A percentile compares a stretch with the other conserved stretches of the same genome.
These are phyloP conservation scores for Suillus brevipes DNA, from an alignment of 768 basidiomycete species.

Conservation along the genomic window DNA sequence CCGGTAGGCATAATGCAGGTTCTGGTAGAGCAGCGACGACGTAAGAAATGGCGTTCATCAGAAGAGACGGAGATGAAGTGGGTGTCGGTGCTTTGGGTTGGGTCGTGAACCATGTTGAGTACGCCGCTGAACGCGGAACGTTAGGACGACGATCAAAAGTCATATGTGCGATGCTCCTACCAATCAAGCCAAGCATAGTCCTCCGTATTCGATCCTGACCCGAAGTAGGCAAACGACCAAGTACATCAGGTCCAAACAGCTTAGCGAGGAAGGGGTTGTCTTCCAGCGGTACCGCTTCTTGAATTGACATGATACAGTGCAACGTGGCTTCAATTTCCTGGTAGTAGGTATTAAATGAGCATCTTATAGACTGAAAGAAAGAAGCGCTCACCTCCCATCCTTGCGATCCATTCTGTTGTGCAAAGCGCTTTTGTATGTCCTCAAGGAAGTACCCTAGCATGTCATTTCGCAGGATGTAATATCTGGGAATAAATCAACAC, in stretches of 20 bases:
- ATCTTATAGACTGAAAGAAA: background rate
- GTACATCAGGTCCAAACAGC: conserved; percentile 72
- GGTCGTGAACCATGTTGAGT: conserved; percentile 79
- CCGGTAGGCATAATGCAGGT: conserved; percentile 60
- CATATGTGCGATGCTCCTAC: conserved; percentile 41
- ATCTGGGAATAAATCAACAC: conserved; percentile 44
- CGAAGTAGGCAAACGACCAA: conserved; percentile 64
- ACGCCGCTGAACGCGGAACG: conserved; percentile 49
- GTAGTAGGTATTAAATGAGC: background rate
- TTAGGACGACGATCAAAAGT: conserved; percentile 1
- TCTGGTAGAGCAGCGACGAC: conserved; percentile 73
- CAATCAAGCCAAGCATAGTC: conserved; percentile 74
- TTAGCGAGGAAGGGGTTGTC: conserved; percentile 54
- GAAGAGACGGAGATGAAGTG: conserved; percentile 40
- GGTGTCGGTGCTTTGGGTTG: conserved; percentile 35
- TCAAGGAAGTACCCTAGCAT: conserved; percentile 74
- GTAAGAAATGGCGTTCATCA: conserved; percentile 67
- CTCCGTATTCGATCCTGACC: conserved; percentile 68
- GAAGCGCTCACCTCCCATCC: conserved; percentile 72
- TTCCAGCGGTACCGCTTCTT: conserved; percentile 78
- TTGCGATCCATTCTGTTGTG: conserved; percentile 39
- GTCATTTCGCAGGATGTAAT: conserved; percentile 83
- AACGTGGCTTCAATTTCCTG: conserved; percentile 86
- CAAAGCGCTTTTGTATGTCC: conserved; percentile 58
- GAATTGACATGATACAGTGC: conserved; percentile 82